Conservation (phyloP, 2,329 filamentous ascomycete species). For the Alternaria sp. region DNA sequence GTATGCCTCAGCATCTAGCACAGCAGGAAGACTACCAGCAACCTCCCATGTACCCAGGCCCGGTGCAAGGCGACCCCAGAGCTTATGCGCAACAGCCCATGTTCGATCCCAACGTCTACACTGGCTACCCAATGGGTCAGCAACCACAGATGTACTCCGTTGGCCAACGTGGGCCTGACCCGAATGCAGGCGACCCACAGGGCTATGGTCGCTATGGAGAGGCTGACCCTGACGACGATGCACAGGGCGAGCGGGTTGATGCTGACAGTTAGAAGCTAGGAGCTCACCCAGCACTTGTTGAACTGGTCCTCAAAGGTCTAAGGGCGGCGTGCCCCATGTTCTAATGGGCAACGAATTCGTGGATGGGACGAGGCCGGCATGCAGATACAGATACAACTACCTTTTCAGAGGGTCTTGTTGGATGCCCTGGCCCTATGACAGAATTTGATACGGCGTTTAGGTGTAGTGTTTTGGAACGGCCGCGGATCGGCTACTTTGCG, state of each 20-base stretch:
- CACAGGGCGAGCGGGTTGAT: conserved; percentile 52
- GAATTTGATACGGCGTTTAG: conserved; percentile 20
- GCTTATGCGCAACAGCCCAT: conserved; percentile 83
- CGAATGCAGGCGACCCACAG: conserved; percentile 49
- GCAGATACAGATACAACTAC: background rate
- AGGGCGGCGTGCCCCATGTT: background rate
- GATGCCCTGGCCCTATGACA: background rate
- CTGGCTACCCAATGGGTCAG: conserved; percentile 78
- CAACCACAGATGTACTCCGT: conserved; percentile 67
- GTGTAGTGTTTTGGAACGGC: conserved; percentile 45
- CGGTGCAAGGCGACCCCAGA: conserved; percentile 77
- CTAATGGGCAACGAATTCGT: background rate
- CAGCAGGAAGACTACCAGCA: conserved; percentile 76
- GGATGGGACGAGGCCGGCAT: background rate
- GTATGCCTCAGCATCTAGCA: conserved; percentile 67
- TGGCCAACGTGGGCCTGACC: conserved; percentile 50
- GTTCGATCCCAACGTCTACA: conserved; percentile 88
- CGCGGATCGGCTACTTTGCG: conserved; percentile 41
- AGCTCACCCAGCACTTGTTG: background rate
- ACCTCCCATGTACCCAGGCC: conserved; percentile 81
- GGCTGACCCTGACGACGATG: conserved; percentile 52
- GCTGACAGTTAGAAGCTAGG: conserved; percentile 38
- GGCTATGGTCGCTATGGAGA: conserved; percentile 50
- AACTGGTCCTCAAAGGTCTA: background rate
- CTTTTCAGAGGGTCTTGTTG: background rate